Percentiles rank a stretch among this genome's conserved stretches.
Conservation (phyloP, 2,329 filamentous ascomycete genomes). For the Blastomyces gilchristii region DNA sequence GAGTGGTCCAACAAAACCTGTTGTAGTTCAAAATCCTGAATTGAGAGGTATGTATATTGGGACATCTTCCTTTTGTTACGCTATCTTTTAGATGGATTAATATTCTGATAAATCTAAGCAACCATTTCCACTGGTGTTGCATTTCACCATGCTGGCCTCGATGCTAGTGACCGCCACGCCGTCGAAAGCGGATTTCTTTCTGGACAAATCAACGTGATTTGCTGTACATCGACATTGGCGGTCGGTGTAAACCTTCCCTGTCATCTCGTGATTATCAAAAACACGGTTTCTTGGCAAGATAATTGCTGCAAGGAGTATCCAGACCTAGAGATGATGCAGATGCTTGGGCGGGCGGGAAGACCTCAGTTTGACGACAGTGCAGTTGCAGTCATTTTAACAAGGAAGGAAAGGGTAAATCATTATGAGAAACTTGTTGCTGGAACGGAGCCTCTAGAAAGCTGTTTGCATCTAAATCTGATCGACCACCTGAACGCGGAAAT, state of each 20-base stretch:
- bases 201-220: constrained; percentile 68
- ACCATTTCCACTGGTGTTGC: constrained; percentile 54
- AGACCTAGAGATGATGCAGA: constrained; percentile 80
- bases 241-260: constrained; percentile 78
- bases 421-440: constrained; percentile 69
- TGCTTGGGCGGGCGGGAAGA: constrained; percentile 73
- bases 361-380: constrained; percentile 74
- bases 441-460: constrained; percentile 64
- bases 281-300: constrained; percentile 58
- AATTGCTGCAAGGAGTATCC: constrained; percentile 58
- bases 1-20: constrained; percentile 45
- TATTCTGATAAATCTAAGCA: constrained; percentile 24
- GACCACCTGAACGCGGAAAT: constrained; percentile 81
- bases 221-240: constrained; percentile 75
- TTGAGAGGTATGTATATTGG: constrained; percentile 43
- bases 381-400: constrained; percentile 69
- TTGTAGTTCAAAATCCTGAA: constrained; percentile 49
- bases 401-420: constrained; percentile 49
- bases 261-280: constrained; percentile 73
- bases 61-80: constrained; percentile 14
- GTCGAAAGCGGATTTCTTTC: constrained; percentile 60
- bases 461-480: constrained; percentile 65
- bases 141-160: constrained; percentile 73
- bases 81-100: constrained; percentile 11
- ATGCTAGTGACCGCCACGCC: constrained; percentile 50